phyloP scores from a whole-genome alignment of 1,284 basidiomycete species.

The Sanghuangporus sanghuang region DNA sequence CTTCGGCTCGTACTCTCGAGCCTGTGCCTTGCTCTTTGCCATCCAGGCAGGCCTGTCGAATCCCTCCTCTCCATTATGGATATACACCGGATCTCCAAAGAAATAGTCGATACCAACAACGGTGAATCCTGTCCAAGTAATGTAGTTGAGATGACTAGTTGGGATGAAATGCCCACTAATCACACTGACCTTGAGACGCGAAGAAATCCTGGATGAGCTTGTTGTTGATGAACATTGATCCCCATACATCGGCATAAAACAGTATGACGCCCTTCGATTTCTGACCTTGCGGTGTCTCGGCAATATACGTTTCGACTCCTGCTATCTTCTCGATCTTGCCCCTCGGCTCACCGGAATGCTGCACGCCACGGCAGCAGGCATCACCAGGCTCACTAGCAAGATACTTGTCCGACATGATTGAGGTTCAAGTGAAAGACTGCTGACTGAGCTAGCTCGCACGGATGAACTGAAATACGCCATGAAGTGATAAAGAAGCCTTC shows the following conservation, averaged over 20 bases:
- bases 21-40: constrained; percentile 29
- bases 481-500: not conserved
- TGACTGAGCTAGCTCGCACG: constrained; percentile 6
- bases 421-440: not conserved
- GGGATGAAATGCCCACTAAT: not conserved
- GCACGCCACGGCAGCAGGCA: constrained; percentile 42
- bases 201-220: constrained; percentile 49
- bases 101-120: constrained; percentile 55
- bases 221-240: constrained; percentile 44
- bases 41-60: constrained; percentile 41
- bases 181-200: constrained; percentile 37
- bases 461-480: not conserved
- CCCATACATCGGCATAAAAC: constrained; percentile 45
- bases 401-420: constrained; percentile 9
- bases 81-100: constrained; percentile 42
- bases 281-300: constrained; percentile 33
- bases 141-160: not conserved
- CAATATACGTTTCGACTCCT: constrained; percentile 45
- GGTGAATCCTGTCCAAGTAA: constrained; percentile 37
- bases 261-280: constrained; percentile 37
- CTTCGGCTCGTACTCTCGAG: constrained; percentile 34
- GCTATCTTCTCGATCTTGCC: constrained; percentile 40
- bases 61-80: constrained; percentile 32
- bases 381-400: constrained; percentile 34
- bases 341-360: constrained; percentile 41